Base-by-base conservation (phyloP, 2,329 filamentous ascomycete species). In the Colletotrichum filicis region DNA sequence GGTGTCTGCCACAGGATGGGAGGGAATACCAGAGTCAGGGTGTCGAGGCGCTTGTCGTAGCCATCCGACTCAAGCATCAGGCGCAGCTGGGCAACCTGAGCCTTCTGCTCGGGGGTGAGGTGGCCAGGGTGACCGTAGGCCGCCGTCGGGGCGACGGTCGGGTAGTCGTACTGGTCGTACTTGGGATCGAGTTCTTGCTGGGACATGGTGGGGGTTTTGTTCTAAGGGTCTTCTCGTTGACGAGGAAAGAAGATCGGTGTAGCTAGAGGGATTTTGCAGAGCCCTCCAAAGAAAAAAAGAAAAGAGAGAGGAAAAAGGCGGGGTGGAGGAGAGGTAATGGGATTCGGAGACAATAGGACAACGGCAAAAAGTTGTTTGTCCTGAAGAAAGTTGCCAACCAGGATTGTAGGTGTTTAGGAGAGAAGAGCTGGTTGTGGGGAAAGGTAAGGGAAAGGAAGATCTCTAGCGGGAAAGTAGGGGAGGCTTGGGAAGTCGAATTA, bases 111-210 rank as follows among this genome's bases (percentile, higher is more conserved):
- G 71, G 91, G 88, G 68, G 93, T 97, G 79, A 97, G 93, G 84
- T 97, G 91, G 81, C 97, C 97, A 75, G 96, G 92, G 83, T 98
- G 95, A 76, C 97, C 97, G 78, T 87, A 86, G 81, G 92, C 90
- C 59, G 89, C 82, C 77, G 91, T 90, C 68, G 93, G 90, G 59
- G 94, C 91, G 75, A 90, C 92, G 76, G 92, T 94, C 75, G 97
- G 97, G 87, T 91, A 98, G 85, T 98, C 95, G 85, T 97, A 98
- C 87, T 97, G 84, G 86, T 98, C 97, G 88, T 98, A 97, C 87
- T 98, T 98, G 82, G 94, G 89, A 84, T 97, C 92, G 79, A 95
- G 82, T 82, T 90, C 85, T 32, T 64, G 68, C 49, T 73, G 71
- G 55, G 71, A 61, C 71, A 74, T 74, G 58, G 71, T 73, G 71